These are phyloP conservation scores for Pseudogymnoascus sp. DNA, from an alignment of 2,329 filamentous ascomycete species.

Conservation along the genomic window DNA sequence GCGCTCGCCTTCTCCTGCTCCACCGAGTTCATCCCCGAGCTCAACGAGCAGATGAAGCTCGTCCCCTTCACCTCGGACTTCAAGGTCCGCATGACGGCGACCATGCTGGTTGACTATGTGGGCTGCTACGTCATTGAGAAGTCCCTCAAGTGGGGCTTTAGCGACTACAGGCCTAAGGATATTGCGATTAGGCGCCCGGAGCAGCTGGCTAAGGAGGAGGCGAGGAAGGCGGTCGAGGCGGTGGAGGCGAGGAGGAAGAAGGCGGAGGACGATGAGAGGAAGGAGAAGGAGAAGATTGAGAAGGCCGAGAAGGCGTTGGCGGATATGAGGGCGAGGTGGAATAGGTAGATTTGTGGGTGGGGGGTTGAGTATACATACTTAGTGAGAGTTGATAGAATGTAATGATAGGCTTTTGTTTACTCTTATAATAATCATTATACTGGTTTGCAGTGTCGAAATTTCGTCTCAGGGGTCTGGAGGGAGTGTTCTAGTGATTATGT, in stretches of 20 bases:
- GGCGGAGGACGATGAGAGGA: constrained; percentile 45
- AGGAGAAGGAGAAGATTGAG: constrained; percentile 43
- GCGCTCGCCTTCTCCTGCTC: constrained; percentile 89
- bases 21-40: constrained; percentile 88
- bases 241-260: constrained; percentile 36
- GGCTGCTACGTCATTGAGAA: constrained; percentile 86
- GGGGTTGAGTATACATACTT: background rate
- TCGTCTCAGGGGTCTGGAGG: too few relatives aligned
- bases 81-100: constrained; percentile 72
- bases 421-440: background rate
- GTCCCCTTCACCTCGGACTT: constrained; percentile 87
- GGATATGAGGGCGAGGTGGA: constrained; percentile 30
- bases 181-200: constrained; percentile 82
- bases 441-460: background rate
- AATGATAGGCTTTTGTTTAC: constrained; percentile 3
- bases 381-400: background rate
- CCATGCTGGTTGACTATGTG: constrained; percentile 83
- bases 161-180: constrained; percentile 87
- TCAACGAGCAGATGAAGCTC: constrained; percentile 87
- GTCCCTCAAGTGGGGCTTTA: constrained; percentile 75
- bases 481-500: background rate
- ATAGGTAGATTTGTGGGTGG: background rate
- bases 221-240: constrained; percentile 55
- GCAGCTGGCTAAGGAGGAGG: constrained; percentile 69
- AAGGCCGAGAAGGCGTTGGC: constrained; percentile 53